Evolutionary conservation across 192 early-diverging fungal species (phyloP).

Genomic region (Coemansia sp.): DNA sequence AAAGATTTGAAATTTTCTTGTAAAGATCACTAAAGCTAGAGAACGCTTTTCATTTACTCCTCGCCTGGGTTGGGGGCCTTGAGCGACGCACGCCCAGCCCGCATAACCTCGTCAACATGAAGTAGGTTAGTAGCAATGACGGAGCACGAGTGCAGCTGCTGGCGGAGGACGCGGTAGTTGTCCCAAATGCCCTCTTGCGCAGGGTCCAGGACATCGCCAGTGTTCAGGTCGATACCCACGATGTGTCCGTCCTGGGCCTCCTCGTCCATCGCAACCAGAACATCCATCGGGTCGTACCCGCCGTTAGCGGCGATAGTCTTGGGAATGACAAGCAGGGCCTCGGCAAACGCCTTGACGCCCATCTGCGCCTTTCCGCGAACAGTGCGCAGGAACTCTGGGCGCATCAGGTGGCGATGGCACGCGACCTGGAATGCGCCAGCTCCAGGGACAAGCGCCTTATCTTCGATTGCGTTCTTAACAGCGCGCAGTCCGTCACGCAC

Average conservation of each 20-base stretch:
- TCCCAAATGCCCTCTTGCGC: conserved; percentile 94
- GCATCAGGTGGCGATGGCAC: conserved; percentile 73
- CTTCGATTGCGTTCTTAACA: conserved; percentile 98
- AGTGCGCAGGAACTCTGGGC: conserved; percentile 76
- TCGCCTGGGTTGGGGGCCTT: conserved; percentile 55
- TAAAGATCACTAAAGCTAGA: too few relatives aligned
- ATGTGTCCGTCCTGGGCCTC: conserved; percentile 87
- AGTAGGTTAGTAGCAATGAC: conserved; percentile 98
- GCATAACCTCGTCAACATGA: conserved; percentile 98
- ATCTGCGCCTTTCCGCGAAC: conserved; percentile 94
- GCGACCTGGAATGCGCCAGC: conserved; percentile 97
- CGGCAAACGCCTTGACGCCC: conserved; percentile 96
- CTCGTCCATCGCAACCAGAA: conserved; percentile 90
- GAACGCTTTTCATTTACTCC: conserved; percentile 28
- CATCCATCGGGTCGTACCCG: conserved; percentile 95
- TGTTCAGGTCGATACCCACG: conserved; percentile 92
- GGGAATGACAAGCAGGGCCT: conserved; percentile 93
- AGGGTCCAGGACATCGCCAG: conserved; percentile 93
- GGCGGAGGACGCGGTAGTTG: conserved; percentile 95
- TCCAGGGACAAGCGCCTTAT: conserved; percentile 83
- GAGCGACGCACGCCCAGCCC: conserved; percentile 60
- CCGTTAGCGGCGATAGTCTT: conserved; percentile 95
- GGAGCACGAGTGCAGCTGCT: conserved; percentile 94
- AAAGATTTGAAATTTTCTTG: too few relatives aligned
- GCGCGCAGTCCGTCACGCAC: conserved; percentile 97